Evolutionary conservation across 1,284 basidiomycete species (phyloP).

Genomic region (Malassezia cuniculi): DNA sequence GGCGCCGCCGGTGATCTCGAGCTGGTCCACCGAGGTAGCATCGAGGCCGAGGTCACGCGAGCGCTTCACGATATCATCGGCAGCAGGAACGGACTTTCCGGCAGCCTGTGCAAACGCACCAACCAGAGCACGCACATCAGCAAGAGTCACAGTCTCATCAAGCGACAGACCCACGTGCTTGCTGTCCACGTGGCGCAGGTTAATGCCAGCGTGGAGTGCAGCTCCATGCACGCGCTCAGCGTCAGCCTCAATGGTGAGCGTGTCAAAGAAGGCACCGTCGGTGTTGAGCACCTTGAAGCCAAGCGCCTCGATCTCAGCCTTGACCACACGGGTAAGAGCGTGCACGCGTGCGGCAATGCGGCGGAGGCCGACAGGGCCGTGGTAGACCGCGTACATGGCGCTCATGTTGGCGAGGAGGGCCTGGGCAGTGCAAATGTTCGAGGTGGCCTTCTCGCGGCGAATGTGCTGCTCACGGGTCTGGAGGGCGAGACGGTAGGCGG

Average conservation of each 20-base stretch:
- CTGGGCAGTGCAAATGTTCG: conserved; percentile 45
- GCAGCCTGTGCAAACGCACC: conserved; percentile 61
- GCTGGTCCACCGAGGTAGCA: conserved; percentile 20
- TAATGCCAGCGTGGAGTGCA: conserved; percentile 58
- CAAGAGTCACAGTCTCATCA: conserved; percentile 69
- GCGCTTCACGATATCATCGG: conserved; percentile 24
- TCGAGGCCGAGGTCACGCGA: conserved; percentile 26
- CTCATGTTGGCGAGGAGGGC: conserved; percentile 43
- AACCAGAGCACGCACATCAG: conserved; percentile 57
- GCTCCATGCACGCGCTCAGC: conserved; percentile 52
- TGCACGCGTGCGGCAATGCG: conserved; percentile 83
- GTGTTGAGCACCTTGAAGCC: conserved; percentile 56
- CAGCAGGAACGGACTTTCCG: conserved; percentile 31
- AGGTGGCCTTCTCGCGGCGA: conserved; percentile 43
- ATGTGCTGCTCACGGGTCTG: conserved; percentile 51
- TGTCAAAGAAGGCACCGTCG: conserved; percentile 70
- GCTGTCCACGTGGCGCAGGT: conserved; percentile 68
- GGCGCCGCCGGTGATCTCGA: conserved; percentile 20
- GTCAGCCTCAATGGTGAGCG: conserved; percentile 70
- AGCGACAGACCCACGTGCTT: conserved; percentile 73
- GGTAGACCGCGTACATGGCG: conserved; percentile 61
- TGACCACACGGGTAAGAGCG: conserved; percentile 69
- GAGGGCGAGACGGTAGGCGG: conserved; percentile 80
- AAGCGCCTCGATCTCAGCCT: conserved; percentile 56
- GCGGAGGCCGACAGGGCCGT: conserved; percentile 73